Conservation (phyloP, 345 rosid genomes). For the Boechera divaricarpa region DNA sequence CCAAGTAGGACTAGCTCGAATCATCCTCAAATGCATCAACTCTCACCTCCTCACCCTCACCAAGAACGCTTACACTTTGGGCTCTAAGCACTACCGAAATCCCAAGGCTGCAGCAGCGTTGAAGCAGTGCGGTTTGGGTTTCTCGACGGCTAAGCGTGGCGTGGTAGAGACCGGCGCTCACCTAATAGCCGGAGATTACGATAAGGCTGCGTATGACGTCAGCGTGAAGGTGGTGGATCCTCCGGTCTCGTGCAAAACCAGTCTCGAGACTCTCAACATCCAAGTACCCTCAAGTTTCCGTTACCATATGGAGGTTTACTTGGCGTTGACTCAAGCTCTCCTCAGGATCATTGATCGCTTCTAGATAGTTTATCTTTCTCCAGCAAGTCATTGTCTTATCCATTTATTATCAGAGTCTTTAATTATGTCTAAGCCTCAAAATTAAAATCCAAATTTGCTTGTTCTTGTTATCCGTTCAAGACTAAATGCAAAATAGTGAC, state of each 20-base stretch:
- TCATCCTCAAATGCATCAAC: slow-evolving; percentile 38
- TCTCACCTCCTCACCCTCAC: slow-evolving; percentile 37
- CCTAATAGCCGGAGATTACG: slow-evolving; percentile 30
- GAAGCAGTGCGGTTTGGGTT: slow-evolving; percentile 32
- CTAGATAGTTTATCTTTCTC: slow-evolving; percentile 14
- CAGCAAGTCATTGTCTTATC: background rate
- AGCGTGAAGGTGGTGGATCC: slow-evolving; percentile 27
- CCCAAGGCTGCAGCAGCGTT: slow-evolving; percentile 20
- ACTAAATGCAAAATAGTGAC: background rate
- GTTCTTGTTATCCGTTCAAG: slow-evolving; percentile 2
- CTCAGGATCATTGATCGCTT: slow-evolving; percentile 47
- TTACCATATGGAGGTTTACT: slow-evolving; percentile 35
- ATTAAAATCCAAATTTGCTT: slow-evolving; percentile 14
- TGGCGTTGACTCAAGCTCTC: slow-evolving; percentile 43
- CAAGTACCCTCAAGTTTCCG: slow-evolving; percentile 16
- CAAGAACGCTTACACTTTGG: slow-evolving; percentile 26
- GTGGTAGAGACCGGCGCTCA: slow-evolving; percentile 23
- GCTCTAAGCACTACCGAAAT: background rate
- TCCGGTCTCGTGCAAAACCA: slow-evolving; percentile 15
- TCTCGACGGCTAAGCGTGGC: slow-evolving; percentile 32
- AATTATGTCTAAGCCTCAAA: slow-evolving; percentile 14
- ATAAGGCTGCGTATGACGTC: slow-evolving; percentile 38
- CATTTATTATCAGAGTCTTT: background rate
- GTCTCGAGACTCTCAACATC: slow-evolving; percentile 33
- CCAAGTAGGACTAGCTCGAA: slow-evolving; percentile 33